A percentile compares a stretch with the other conserved stretches of the same genome.
These are phyloP conservation scores for Fusarium sp. DNA, from an alignment of 2,329 filamentous ascomycete species.

Conservation along the genomic window DNA sequence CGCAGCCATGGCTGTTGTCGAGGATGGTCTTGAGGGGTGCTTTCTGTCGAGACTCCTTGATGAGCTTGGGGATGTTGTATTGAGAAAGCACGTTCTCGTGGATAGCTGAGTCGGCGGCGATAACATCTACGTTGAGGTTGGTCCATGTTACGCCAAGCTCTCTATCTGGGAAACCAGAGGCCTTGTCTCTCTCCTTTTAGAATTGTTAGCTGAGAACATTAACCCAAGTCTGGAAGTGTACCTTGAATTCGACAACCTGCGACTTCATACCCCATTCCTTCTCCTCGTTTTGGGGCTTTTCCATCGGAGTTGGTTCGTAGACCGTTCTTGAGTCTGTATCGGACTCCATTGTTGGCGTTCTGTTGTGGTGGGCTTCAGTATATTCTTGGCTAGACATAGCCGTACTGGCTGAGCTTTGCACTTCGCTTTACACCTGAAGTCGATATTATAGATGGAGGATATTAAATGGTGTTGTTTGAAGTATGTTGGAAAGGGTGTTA, in stretches of 20 bases:
- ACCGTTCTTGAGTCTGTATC: constrained; percentile 47
- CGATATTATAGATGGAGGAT: background rate
- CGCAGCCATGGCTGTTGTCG: constrained; percentile 74
- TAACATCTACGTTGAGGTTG: constrained; percentile 72
- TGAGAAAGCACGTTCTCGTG: constrained; percentile 75
- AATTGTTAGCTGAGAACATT: no score
- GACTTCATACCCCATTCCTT: constrained; percentile 63
- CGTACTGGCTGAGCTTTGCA: background rate
- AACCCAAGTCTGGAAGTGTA: no score
- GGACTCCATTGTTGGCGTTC: constrained; percentile 47
- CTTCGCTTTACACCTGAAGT: background rate
- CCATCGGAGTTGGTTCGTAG: constrained; percentile 36
- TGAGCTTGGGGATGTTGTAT: constrained; percentile 67
- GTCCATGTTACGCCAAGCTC: constrained; percentile 75
- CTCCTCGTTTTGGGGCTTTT: constrained; percentile 26
- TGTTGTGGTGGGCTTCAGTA: constrained; percentile 10
- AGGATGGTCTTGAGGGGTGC: constrained; percentile 74
- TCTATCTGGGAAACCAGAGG: constrained; percentile 62
- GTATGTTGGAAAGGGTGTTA: background rate
- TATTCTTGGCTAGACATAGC: constrained; percentile 23
- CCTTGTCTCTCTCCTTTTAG: constrained; percentile 56
- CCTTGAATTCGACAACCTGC: constrained; percentile 57
- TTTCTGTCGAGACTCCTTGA: constrained; percentile 66
- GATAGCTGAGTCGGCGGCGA: constrained; percentile 71
- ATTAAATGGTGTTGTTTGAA: background rate